Conservation (phyloP, 2,329 filamentous ascomycete species). For the Helicocarpus griseus region DNA sequence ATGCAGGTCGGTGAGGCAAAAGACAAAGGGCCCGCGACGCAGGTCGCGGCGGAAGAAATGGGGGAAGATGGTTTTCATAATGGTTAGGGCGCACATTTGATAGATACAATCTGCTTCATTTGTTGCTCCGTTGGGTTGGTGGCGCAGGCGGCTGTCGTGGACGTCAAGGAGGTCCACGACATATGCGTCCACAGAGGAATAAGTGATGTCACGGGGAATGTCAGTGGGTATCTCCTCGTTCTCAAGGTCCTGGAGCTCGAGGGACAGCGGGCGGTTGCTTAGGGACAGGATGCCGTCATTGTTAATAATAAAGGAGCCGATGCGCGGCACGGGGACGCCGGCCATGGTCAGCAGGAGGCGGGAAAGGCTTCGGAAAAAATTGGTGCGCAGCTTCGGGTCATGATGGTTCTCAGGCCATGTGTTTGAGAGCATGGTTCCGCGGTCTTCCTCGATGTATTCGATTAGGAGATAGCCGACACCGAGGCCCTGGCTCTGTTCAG, state of each 20-base stretch:
- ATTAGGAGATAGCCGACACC: constrained; percentile 13
- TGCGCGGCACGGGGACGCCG: constrained; percentile 20
- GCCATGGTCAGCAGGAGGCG: constrained; percentile 13
- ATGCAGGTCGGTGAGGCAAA: constrained; percentile 31
- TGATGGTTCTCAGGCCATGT: constrained; percentile 11
- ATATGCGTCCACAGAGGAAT: constrained; percentile 18
- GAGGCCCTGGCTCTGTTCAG: too few relatives aligned
- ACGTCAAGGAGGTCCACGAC: constrained; percentile 17
- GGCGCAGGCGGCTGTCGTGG: constrained; percentile 19
- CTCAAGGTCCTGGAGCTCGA: constrained; percentile 16
- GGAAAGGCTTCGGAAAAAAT: constrained; percentile 15
- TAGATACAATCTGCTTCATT: constrained; percentile 14
- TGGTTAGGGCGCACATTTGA: constrained; percentile 21
- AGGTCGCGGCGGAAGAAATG: constrained; percentile 22
- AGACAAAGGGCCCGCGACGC: constrained; percentile 25
- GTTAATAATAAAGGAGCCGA: constrained; percentile 26
- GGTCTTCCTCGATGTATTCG: constrained; percentile 11
- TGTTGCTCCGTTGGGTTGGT: constrained; percentile 21
- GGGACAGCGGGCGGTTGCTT: constrained; percentile 18
- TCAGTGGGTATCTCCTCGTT: constrained; percentile 18
- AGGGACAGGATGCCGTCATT: constrained; percentile 15
- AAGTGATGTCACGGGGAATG: constrained; percentile 18
- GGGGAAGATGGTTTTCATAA: constrained; percentile 19
- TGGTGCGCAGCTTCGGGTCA: constrained; percentile 11
- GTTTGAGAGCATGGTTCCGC: constrained; percentile 15